Evolutionary conservation across 768 basidiomycete genomes (phyloP).

Genomic region (Mrakia gelida): DNA sequence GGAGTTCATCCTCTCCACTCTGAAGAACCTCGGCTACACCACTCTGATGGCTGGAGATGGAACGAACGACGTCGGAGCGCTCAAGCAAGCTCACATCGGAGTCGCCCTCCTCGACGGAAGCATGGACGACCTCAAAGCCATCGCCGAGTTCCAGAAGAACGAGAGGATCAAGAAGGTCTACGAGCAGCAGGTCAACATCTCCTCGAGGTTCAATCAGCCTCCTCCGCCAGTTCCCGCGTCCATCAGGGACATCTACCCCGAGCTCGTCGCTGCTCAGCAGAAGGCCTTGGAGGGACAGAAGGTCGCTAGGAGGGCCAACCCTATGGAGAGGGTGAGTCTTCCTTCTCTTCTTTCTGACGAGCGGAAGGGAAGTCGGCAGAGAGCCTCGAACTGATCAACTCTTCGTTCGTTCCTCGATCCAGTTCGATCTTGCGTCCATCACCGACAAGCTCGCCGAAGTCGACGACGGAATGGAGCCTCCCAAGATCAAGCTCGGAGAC

Average conservation of each 20-base stretch:
- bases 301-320: slow-evolving; percentile 70
- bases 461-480: slow-evolving; percentile 87
- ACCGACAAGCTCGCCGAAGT: slow-evolving; percentile 83
- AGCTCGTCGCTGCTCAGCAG: slow-evolving; percentile 84
- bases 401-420: background rate
- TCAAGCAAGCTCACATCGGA: slow-evolving; percentile 97
- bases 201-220: slow-evolving; percentile 81
- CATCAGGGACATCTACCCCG: slow-evolving; percentile 81
- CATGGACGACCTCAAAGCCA: slow-evolving; percentile 83
- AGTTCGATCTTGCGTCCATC: slow-evolving; percentile 75
- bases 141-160: slow-evolving; percentile 81
- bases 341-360: background rate
- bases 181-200: slow-evolving; percentile 88
- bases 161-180: slow-evolving; percentile 96
- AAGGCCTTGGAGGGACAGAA: slow-evolving; percentile 64
- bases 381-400: no score
- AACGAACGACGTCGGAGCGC: slow-evolving; percentile 96
- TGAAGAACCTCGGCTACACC: slow-evolving; percentile 81
- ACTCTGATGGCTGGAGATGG: slow-evolving; percentile 99
- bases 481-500: slow-evolving; percentile 99
- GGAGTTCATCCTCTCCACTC: slow-evolving; percentile 85
- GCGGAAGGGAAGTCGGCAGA: no score
- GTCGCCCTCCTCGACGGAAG: slow-evolving; percentile 90
- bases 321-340: slow-evolving; percentile 74
- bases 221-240: slow-evolving; percentile 89